Conservation (phyloP, 371 early-diverging fungal species). For the Nematocida ironsii region DNA sequence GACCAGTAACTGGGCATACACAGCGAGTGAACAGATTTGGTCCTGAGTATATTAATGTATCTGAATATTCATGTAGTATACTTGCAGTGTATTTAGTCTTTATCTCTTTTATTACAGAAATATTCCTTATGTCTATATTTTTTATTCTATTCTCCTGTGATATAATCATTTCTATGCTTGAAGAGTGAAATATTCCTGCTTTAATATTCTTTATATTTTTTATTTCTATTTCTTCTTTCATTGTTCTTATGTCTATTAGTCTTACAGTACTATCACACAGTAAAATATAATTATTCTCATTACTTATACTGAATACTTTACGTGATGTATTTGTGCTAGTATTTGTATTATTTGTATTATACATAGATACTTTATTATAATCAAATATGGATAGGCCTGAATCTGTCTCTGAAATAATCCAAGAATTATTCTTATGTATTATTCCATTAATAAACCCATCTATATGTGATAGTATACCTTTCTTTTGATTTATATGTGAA, state of each 20-base stretch:
- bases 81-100: conserved; percentile 11
- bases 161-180: conserved; percentile 23
- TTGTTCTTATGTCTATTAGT: conserved; percentile 25
- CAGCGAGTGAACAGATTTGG: conserved; percentile 4
- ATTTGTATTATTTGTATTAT: not conserved
- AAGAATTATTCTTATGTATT: conserved; percentile 12
- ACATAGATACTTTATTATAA: not conserved
- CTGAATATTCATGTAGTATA: conserved; percentile 21
- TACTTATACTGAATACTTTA: not conserved
- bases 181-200: conserved; percentile 13
- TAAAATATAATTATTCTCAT: conserved; percentile 5
- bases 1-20: conserved; percentile 34
- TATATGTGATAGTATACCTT: not conserved
- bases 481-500: not conserved
- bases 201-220: not conserved
- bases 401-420: conserved; percentile 16
- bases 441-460: conserved; percentile 1
- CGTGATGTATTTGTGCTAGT: not conserved
- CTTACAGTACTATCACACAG: not conserved
- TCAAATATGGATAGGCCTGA: conserved; percentile 1
- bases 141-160: conserved; percentile 4
- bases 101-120: conserved; percentile 1
- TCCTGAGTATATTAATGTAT: conserved; percentile 27
- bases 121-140: conserved; percentile 31
- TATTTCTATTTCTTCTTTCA: conserved; percentile 5